phyloP scores from a whole-genome alignment of 345 rosid species.

The Gossypium stocksii region DNA sequence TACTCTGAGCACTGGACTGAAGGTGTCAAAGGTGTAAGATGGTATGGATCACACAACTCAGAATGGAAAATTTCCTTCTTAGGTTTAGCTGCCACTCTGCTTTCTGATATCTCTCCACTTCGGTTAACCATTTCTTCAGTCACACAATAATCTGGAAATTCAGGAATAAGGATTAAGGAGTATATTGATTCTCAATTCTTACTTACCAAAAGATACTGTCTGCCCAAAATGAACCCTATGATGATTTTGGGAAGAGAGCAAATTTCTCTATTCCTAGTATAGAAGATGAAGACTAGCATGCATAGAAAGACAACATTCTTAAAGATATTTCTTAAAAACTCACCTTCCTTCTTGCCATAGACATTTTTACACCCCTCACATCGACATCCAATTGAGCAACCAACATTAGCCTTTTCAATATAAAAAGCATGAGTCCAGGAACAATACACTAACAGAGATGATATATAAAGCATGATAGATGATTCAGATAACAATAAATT shows the following conservation, averaged over 20 bases:
- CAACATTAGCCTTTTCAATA: conserved; percentile 40
- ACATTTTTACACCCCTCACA: conserved; percentile 64
- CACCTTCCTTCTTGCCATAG: conserved; percentile 53
- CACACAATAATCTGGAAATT: conserved; percentile 33
- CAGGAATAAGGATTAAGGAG: conserved; percentile 17
- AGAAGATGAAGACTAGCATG: background rate
- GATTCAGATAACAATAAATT: conserved; percentile 1
- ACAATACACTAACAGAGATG: conserved; percentile 9
- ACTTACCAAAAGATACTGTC: background rate
- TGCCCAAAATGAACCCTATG: conserved; percentile 4
- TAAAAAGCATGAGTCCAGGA: conserved; percentile 3
- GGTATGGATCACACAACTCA: conserved; percentile 26
- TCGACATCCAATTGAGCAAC: conserved; percentile 63
- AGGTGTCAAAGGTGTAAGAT: conserved; percentile 45
- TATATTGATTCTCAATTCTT: background rate
- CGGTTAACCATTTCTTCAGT: conserved; percentile 28
- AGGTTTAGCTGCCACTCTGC: conserved; percentile 23
- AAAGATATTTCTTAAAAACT: conserved; percentile 11
- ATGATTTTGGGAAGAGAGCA: background rate
- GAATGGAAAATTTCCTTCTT: conserved; percentile 21
- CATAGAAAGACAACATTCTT: conserved; percentile 2
- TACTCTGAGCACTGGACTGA: conserved; percentile 44
- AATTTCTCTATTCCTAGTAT: conserved; percentile 7
- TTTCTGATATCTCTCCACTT: conserved; percentile 23
- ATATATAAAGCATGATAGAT: background rate